Percentiles rank a stretch among this genome's conserved stretches.
phyloP scores from a whole-genome alignment of 2,329 filamentous ascomycete genomes.

The Davidsoniella eucalypti region DNA sequence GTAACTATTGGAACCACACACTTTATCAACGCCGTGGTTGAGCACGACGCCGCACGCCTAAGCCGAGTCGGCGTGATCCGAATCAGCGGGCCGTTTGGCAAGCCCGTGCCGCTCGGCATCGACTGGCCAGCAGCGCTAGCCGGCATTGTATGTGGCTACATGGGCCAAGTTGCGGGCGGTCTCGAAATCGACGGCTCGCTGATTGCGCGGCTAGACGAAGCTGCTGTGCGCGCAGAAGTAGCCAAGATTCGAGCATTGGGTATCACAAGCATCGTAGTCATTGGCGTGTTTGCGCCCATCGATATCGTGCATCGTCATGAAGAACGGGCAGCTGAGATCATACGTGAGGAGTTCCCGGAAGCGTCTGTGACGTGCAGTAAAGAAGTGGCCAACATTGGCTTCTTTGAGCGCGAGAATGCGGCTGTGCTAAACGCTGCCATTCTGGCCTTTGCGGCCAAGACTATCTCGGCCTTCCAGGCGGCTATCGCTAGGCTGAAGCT shows the following conservation, averaged over 20 bases:
- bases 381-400: slow-evolving; percentile 35
- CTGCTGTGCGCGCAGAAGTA: slow-evolving; percentile 25
- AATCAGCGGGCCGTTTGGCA: slow-evolving; percentile 29
- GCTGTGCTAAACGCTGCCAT: slow-evolving; percentile 48
- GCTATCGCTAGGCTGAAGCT: slow-evolving; percentile 34
- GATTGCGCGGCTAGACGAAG: slow-evolving; percentile 29
- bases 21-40: slow-evolving; percentile 42
- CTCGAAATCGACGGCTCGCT: slow-evolving; percentile 33
- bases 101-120: slow-evolving; percentile 31
- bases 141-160: slow-evolving; percentile 28
- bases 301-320: slow-evolving; percentile 33
- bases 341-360: slow-evolving; percentile 19
- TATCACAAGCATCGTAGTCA: slow-evolving; percentile 31
- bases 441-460: slow-evolving; percentile 37
- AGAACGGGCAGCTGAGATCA: slow-evolving; percentile 28
- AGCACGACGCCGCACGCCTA: slow-evolving; percentile 32
- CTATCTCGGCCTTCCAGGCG: slow-evolving; percentile 37
- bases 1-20: slow-evolving; percentile 40
- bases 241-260: slow-evolving; percentile 23
- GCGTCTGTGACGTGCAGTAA: slow-evolving; percentile 33
- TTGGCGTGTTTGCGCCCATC: slow-evolving; percentile 36
- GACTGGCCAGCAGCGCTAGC: slow-evolving; percentile 37
- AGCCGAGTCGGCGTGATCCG: slow-evolving; percentile 36
- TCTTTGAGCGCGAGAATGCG: slow-evolving; percentile 48
- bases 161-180: slow-evolving; percentile 31